Conservation (phyloP, 1,139 yeast species). For the Protomyces lactucae-debilis region DNA sequence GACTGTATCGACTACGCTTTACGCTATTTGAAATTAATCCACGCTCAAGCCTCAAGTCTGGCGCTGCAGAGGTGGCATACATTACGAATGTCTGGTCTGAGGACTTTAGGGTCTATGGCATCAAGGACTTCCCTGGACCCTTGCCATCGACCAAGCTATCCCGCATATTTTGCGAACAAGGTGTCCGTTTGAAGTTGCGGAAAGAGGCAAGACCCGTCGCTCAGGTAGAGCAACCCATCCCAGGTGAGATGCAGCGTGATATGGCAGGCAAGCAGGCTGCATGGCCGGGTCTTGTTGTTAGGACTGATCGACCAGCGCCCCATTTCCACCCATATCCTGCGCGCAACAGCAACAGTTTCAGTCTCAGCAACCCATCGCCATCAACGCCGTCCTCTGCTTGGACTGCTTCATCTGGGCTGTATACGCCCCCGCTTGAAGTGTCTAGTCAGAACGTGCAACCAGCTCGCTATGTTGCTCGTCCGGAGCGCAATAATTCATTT, state of each 20-base stretch:
- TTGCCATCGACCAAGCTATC: conserved; percentile 6
- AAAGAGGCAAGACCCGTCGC: not conserved
- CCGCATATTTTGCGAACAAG: conserved; percentile 21
- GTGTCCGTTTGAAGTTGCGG: conserved; percentile 18
- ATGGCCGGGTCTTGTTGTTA: not conserved
- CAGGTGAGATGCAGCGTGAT: not conserved
- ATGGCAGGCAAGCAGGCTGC: not conserved
- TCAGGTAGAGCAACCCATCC: not conserved
- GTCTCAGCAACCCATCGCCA: not conserved
- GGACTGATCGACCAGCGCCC: not conserved
- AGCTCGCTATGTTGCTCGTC: not conserved
- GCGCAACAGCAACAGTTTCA: not conserved
- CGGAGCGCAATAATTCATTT: not conserved
- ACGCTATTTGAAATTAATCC: conserved; percentile 33
- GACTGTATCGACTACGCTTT: conserved; percentile 38
- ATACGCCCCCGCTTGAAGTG: not conserved
- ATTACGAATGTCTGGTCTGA: conserved; percentile 35
- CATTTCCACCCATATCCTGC: not conserved
- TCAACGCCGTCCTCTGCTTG: not conserved
- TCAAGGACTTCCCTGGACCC: conserved; percentile 42
- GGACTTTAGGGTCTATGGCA: conserved; percentile 40
- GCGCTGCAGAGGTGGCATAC: conserved; percentile 1
- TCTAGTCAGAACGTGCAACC: not conserved
- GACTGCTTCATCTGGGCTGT: not conserved
- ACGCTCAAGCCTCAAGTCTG: not conserved